These are phyloP conservation scores for Saturnispora hagleri DNA, from an alignment of 805 yeast species.

Conservation along the genomic window DNA sequence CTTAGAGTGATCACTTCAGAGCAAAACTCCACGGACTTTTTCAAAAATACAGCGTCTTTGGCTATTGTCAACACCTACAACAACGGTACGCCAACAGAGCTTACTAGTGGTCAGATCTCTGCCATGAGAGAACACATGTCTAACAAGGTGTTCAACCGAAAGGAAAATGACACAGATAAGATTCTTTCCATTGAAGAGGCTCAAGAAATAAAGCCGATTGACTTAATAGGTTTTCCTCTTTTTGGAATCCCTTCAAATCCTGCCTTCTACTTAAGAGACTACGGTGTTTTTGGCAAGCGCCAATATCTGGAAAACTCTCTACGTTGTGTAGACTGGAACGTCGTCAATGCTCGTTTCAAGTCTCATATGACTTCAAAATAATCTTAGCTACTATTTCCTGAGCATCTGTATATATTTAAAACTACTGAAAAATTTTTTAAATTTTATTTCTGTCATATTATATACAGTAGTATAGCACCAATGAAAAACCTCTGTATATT, in stretches of 20 bases:
- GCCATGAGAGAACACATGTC: constrained; percentile 12
- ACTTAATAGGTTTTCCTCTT: constrained; percentile 42
- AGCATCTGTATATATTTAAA: neutral
- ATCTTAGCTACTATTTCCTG: neutral
- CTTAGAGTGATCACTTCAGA: constrained; percentile 35
- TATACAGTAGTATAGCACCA: neutral
- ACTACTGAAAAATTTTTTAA: neutral
- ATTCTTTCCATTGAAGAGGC: constrained; percentile 34
- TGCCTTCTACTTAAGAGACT: constrained; percentile 60
- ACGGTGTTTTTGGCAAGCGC: constrained; percentile 70
- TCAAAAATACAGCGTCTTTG: constrained; percentile 35
- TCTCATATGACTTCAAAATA: constrained; percentile 1
- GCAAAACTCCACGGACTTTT: constrained; percentile 10
- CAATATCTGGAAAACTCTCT: constrained; percentile 67
- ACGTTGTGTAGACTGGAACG: constrained; percentile 78
- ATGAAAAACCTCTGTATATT: constrained; percentile 31
- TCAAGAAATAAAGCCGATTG: constrained; percentile 33
- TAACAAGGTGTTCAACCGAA: constrained; percentile 8
- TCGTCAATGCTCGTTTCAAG: constrained; percentile 27
- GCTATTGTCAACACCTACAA: constrained; percentile 78
- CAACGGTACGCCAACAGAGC: constrained; percentile 73
- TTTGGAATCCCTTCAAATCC: constrained; percentile 67
- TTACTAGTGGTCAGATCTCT: constrained; percentile 41
- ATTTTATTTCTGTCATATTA: neutral
- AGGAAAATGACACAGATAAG: constrained; percentile 10